Base-by-base conservation (phyloP, 768 basidiomycete genomes). In the Xerocomus brunneocitrinus region DNA sequence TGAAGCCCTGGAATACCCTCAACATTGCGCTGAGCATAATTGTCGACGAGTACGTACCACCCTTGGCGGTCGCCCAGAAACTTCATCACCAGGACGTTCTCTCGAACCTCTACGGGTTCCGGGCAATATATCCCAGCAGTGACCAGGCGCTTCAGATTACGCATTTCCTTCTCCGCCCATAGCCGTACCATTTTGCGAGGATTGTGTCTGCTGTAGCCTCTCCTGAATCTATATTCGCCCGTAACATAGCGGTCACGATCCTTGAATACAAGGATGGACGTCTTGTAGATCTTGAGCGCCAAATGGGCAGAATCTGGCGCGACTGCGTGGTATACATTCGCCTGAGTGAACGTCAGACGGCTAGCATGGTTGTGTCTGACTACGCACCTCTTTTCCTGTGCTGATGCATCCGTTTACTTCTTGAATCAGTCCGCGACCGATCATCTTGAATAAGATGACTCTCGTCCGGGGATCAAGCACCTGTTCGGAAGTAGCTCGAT, bases 101-200 rank as follows among this genome's bases (percentile, higher is more conserved):
- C 94, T 52, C 94, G 81, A 8, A 97, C 93, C 67, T 98, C 97
- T 16, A 95, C 62, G 2, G 94, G 91, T 43, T 90, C 87, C 1
- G 97, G 97, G 56, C 89, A 91, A 43, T 79, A 78, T 47, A 99
- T 82, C 0, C 90, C 94, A 19, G 91, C 91, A n/a, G 84, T 72
- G 8, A 81, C 77, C 43, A 99, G 73, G 31, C 97, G 81, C 66
- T 88, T 87, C 56, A 99, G 73, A 67, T 99, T 99, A 24, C 97
- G 84, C 87, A 98, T 89, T 70, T 99, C 97, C 73, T 99, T 99
- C 71, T 99, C 97, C 2, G 97, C 97, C 97, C 97, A 99, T 3
- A 98, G 71, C 14, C 93, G 81, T 19, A 99, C 95, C 95, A 99
- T 98, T 73, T 99, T 99, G 27, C 97, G 83, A 14, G 97, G 95